Base-by-base conservation (phyloP, 805 yeast species). In the Kazachstania africana region DNA sequence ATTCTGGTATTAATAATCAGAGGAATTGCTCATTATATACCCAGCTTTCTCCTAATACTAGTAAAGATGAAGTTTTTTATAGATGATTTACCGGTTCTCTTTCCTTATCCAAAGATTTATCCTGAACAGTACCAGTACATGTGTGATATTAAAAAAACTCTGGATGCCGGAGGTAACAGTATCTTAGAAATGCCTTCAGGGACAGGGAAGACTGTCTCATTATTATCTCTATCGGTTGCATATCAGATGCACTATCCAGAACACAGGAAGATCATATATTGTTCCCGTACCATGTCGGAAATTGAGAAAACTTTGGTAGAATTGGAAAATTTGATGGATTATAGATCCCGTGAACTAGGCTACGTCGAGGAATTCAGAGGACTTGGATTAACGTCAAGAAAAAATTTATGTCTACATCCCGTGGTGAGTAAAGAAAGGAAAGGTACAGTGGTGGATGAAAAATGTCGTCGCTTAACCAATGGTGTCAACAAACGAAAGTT, bases 281-380 rank as follows among this genome's bases (percentile, higher is more conserved):
- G 99, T 57, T 91, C 98, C 4, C 97, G 99, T 68, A 91, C 99
- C 21, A 91, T 91, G 97, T 83, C 96, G 8, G 99, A 91, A 61
- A 91, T 91, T 53, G 98, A 91, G 60, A 91, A 91, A 59, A 96
- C 98, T 0, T 62, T 91, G 50, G 83, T 88, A 6, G 99, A 91
- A 62, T 65, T 91, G 63, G 76, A 81, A 39, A 75, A 72, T 34
- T 65, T 91, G 46, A 91, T 91, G 97, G 82, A 74, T 34, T 91
- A 70, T 51, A 68, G 99, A 43, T 59, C 85, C 2, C 66, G 73
- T 29, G 94, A 83, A 49, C 63, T 91, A 30, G 97, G 97, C 0
- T 74, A 68, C 45, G 78, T 63, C 15, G 98, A 91, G 54, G 94
- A 85, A 34, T 91, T 91, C 53, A 64, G 96, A 41, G 99, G 97